Conservation (phyloP, 495 filamentous ascomycete genomes). For the Chaetomium tenue region DNA sequence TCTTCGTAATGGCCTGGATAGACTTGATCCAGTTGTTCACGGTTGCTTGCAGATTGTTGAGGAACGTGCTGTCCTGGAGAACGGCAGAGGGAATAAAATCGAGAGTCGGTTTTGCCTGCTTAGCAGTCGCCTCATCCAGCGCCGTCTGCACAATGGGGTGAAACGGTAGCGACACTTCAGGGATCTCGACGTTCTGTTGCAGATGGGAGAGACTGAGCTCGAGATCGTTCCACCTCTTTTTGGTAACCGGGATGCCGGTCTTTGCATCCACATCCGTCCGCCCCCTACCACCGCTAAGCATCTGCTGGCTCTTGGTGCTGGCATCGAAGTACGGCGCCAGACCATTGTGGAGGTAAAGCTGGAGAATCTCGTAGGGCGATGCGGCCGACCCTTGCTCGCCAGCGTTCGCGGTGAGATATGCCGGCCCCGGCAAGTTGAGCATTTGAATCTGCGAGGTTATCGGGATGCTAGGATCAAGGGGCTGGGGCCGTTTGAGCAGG, state of each 20-base stretch:
- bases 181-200: conserved; percentile 97
- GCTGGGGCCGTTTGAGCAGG: conserved; percentile 81
- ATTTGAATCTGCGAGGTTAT: conserved; percentile 85
- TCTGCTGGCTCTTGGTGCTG: conserved; percentile 79
- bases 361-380: conserved; percentile 88
- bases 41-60: conserved; percentile 88
- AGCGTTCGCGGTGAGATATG: conserved; percentile 59
- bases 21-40: conserved; percentile 98
- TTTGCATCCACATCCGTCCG: conserved; percentile 81
- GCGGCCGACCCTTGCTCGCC: conserved; percentile 65
- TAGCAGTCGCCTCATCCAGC: conserved; percentile 67
- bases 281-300: conserved; percentile 59
- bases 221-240: conserved; percentile 91
- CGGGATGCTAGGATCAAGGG: conserved; percentile 76
- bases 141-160: conserved; percentile 84
- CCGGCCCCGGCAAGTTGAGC: conserved; percentile 81
- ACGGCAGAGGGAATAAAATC: conserved; percentile 71
- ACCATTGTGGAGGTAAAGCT: conserved; percentile 81
- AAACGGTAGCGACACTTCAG: conserved; percentile 77
- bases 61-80: conserved; percentile 79
- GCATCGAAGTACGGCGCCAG: conserved; percentile 95
- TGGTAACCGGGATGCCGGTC: conserved; percentile 92
- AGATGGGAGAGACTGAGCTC: conserved; percentile 85
- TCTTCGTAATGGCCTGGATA: conserved; percentile 94
- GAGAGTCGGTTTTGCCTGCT: conserved; percentile 62